These are phyloP conservation scores for Exophiala lecanii-corni DNA, from an alignment of 2,329 filamentous ascomycete species.

Conservation along the genomic window DNA sequence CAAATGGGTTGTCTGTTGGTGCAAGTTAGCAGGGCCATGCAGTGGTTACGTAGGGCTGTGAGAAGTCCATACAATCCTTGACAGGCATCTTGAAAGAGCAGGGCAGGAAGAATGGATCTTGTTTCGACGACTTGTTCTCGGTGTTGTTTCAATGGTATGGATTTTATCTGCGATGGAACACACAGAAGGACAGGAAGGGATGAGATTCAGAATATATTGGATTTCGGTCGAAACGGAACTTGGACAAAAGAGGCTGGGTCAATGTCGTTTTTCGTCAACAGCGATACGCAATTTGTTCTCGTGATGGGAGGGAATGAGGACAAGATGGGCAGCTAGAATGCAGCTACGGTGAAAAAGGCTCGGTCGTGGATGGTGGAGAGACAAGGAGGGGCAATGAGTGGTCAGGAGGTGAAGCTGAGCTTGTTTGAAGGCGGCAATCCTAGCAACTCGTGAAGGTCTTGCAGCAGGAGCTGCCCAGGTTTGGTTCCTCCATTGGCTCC, in stretches of 20 bases:
- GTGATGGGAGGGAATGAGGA: neutral
- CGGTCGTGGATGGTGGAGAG: neutral
- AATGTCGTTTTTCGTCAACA: neutral
- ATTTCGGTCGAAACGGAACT: too few species aligned
- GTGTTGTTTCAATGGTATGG: too few species aligned
- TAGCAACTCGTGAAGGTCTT: neutral
- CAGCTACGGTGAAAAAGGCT: neutral
- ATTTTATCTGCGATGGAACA: too few species aligned
- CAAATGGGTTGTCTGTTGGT: slow-evolving; percentile 67
- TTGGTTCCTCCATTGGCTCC: neutral
- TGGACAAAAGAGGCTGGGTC: neutral
- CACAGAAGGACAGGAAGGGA: too few species aligned
- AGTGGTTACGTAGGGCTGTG: neutral
- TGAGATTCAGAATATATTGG: too few species aligned
- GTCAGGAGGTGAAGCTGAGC: neutral
- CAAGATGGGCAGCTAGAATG: neutral
- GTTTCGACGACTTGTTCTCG: too few species aligned
- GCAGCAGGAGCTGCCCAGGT: neutral
- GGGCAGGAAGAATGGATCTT: too few species aligned
- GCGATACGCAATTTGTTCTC: slow-evolving; percentile 3
- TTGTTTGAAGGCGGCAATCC: neutral
- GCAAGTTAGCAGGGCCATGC: slow-evolving; percentile 4
- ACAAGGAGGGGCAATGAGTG: neutral
- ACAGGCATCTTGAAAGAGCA: slow-evolving; percentile 10
- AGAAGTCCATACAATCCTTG: slow-evolving; percentile 17